Conservation (phyloP, 2,329 filamentous ascomycete species). For the Neobulgaria alba region DNA sequence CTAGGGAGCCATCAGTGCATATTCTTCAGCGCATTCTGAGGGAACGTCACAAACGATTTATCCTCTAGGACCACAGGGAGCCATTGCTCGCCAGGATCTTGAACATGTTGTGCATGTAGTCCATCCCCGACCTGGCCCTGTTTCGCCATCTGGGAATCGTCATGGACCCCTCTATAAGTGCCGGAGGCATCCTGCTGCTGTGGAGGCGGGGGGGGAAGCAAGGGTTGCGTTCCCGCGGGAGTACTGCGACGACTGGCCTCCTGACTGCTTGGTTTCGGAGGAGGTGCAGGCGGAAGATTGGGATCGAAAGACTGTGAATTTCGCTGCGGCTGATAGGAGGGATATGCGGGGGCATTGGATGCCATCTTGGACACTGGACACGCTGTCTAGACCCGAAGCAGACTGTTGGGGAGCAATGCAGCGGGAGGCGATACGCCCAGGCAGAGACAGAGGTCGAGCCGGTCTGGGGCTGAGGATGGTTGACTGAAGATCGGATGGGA, state of each 20-base stretch:
- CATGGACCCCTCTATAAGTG: constrained; percentile 12
- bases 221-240: constrained; percentile 38
- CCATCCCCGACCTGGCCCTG: constrained; percentile 16
- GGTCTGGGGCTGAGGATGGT: no score
- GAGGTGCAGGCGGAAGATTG: constrained; percentile 56
- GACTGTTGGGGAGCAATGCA: not conserved
- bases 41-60: constrained; percentile 58
- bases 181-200: constrained; percentile 15
- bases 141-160: constrained; percentile 15
- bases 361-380: constrained; percentile 19
- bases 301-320: constrained; percentile 34
- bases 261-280: constrained; percentile 63
- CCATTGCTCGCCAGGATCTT: constrained; percentile 65
- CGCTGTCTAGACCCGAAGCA: not conserved
- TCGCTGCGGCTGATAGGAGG: constrained; percentile 21
- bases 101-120: constrained; percentile 32
- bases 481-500: no score
- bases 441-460: no score
- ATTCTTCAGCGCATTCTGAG: constrained; percentile 9
- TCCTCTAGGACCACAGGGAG: constrained; percentile 68
- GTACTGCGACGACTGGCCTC: constrained; percentile 60
- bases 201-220: constrained; percentile 21
- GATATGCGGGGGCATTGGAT: constrained; percentile 19
- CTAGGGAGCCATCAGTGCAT: constrained; percentile 34
- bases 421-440: no score